Conservation (phyloP, 495 filamentous ascomycete genomes). For the Hypoxylon trugodes region DNA sequence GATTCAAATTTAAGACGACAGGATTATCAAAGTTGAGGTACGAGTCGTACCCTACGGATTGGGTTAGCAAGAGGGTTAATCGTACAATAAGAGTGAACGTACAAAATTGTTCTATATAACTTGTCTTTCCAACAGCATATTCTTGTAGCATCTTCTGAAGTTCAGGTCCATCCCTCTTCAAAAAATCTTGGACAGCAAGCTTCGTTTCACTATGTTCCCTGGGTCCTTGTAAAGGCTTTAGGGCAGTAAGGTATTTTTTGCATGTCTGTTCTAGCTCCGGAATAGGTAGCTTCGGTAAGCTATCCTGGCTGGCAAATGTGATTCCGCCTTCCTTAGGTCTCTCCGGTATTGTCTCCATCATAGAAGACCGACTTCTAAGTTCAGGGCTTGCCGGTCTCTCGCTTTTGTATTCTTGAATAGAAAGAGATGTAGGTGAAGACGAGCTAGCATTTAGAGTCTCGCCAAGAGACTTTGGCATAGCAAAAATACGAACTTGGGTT, state of each 20-base stretch:
- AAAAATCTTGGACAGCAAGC: conserved; percentile 83
- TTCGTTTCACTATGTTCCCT: conserved; percentile 87
- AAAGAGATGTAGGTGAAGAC: conserved; percentile 43
- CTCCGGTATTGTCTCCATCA: conserved; percentile 50
- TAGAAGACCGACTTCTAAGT: conserved; percentile 40
- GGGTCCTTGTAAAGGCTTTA: conserved; percentile 80
- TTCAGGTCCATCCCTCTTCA: conserved; percentile 82
- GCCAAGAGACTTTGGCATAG: conserved; percentile 74
- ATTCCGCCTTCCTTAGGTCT: conserved; percentile 66
- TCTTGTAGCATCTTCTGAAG: conserved; percentile 90
- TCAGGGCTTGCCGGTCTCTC: conserved; percentile 40
- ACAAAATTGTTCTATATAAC: conserved; percentile 99
- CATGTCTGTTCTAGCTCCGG: conserved; percentile 87
- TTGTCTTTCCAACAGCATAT: conserved; percentile 92
- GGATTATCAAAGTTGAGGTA: conserved; percentile 98
- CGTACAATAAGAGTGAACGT: conserved; percentile 49
- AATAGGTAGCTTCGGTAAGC: conserved; percentile 90
- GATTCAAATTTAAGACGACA: conserved; percentile 96
- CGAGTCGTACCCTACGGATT: conserved; percentile 88
- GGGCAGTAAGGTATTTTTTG: conserved; percentile 79
- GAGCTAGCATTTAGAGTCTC: conserved; percentile 63
- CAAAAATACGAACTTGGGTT: conserved; percentile 68
- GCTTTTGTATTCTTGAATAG: conserved; percentile 44
- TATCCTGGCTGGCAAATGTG: conserved; percentile 89
- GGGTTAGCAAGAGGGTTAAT: conserved; percentile 10